phyloP scores from a whole-genome alignment of 2,329 filamentous ascomycete genomes.

The Domatiomyces globalis region DNA sequence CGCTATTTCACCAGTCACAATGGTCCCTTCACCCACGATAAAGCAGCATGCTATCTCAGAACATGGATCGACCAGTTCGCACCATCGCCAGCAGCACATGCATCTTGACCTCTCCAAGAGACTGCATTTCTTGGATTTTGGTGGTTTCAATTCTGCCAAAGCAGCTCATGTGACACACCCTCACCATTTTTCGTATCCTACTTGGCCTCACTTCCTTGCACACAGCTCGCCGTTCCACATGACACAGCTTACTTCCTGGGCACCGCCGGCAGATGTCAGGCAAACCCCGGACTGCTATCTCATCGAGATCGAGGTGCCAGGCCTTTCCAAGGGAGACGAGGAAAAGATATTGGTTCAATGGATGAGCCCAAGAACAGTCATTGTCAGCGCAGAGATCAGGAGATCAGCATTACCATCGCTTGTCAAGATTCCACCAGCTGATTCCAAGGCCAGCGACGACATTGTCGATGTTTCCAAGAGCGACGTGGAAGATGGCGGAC shows the following conservation, averaged over 20 bases:
- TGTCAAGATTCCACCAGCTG: neutral
- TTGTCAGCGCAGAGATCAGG: neutral
- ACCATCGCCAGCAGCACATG: neutral
- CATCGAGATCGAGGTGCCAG: neutral
- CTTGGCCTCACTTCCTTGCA: neutral
- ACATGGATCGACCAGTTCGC: neutral
- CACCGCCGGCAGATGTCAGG: neutral
- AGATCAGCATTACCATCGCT: neutral
- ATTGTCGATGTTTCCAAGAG: neutral
- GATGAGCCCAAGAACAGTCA: neutral
- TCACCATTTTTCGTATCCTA: neutral
- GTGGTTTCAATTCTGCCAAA: neutral
- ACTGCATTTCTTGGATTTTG: neutral
- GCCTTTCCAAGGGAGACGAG: neutral
- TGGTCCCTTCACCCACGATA: neutral
- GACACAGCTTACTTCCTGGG: neutral
- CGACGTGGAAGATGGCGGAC: neutral
- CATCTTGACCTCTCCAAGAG: neutral
- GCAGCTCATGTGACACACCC: neutral
- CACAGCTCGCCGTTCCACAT: neutral
- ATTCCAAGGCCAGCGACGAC: neutral
- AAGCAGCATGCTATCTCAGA: neutral
- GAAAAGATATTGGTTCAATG: neutral
- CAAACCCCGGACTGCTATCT: neutral
- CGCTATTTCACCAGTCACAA: no score